These are phyloP conservation scores for Diutina rugosa DNA, from an alignment of 1,139 yeast species.

Conservation along the genomic window DNA sequence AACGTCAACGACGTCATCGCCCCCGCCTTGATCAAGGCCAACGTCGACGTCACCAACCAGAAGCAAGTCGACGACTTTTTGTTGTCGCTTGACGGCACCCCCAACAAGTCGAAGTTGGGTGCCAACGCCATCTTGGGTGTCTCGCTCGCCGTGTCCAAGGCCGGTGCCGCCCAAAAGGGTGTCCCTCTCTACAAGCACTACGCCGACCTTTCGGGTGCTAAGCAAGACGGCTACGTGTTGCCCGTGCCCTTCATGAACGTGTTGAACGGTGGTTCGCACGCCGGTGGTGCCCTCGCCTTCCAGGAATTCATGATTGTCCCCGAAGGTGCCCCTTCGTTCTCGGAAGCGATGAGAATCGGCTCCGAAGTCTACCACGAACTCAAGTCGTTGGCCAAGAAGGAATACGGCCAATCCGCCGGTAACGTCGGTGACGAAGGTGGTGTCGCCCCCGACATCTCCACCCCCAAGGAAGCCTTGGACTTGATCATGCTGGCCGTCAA, in stretches of 20 bases:
- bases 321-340: slow-evolving; percentile 71
- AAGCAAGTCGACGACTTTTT: slow-evolving; percentile 69
- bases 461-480: slow-evolving; percentile 93
- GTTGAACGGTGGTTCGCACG: slow-evolving; percentile 97
- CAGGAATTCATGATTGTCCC: slow-evolving; percentile 99
- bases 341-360: slow-evolving; percentile 92
- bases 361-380: slow-evolving; percentile 93
- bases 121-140: slow-evolving; percentile 95
- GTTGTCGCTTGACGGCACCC: slow-evolving; percentile 73
- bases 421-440: slow-evolving; percentile 99
- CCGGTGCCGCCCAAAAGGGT: slow-evolving; percentile 85
- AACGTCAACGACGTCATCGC: slow-evolving; percentile 85
- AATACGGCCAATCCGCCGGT: slow-evolving; percentile 94
- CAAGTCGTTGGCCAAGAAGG: slow-evolving; percentile 81
- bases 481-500: slow-evolving; percentile 79
- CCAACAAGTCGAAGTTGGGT: slow-evolving; percentile 89
- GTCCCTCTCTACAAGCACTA: slow-evolving; percentile 82
- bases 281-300: slow-evolving; percentile 97
- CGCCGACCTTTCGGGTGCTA: slow-evolving; percentile 52
- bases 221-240: slow-evolving; percentile 56
- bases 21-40: slow-evolving; percentile 69
- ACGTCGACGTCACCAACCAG: slow-evolving; percentile 70
- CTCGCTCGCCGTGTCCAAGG: slow-evolving; percentile 85
- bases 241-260: slow-evolving; percentile 98
- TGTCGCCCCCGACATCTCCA: slow-evolving; percentile 91